Base-by-base conservation (phyloP, 305 asterid species). In the Fraxinus sp. region DNA sequence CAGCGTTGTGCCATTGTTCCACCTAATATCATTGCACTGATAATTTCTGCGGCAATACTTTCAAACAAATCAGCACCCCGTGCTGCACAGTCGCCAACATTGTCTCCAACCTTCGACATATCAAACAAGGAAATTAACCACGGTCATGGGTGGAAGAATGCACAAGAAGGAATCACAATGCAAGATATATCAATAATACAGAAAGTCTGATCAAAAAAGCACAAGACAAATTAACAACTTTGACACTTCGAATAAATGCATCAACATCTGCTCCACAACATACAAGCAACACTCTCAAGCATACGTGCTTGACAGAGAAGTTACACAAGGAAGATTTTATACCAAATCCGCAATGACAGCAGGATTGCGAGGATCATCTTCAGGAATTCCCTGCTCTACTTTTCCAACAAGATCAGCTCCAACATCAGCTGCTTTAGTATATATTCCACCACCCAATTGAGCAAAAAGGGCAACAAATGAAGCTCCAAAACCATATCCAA, bases 321-420 rank as follows among this genome's bases (percentile, higher is more conserved):
- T 26, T n/a, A 57, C 52, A 55, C 41, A 10, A 74, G 77, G 81
- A 78, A 71, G 83, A 32, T 59, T 64, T 77, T 83, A 46, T 90
- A 97, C 99, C 98, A 97, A 84, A 91, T 97, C 99, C 78, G 98
- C 99, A 85, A 97, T 97, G 81, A 97, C 98, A 83, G 98, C 99
- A 87, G 99, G 99, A 89, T 97, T 97, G 36, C 99, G 97, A 49
- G 98, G 99, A 88, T 97, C 99, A 81, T 97, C 99, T 91, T 95
- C 99, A 75, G 99, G 99, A 84, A 97, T 97, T 82, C 99, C 99
- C 91, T 92, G 99, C 91, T 97, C 99, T 81, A 97, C 95, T 90
- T 97, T 95, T 75, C 99, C 98, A 88, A 97, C 99, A 79, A 97
- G 99, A 89, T 97, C 99, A 78, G 99, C 99, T 82, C 99, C 99